Evolutionary conservation across 2,329 filamentous ascomycete genomes (phyloP), one percentile per base, ranked within the genome.

Genomic region (Juglanconis sp.): DNA sequence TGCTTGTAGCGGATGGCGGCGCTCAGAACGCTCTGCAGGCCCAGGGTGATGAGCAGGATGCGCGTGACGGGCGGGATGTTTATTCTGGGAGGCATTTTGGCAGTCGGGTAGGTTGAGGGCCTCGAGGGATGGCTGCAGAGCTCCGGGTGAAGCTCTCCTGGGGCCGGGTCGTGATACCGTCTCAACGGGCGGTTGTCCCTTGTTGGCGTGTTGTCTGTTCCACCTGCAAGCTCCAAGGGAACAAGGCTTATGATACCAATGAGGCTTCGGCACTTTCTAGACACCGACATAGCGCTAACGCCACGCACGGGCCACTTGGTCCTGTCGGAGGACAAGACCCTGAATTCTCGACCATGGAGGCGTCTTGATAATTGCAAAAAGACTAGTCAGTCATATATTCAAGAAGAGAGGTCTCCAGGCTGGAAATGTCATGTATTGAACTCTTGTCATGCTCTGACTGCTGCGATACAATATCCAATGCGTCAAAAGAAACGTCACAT

Each of bases 51-150:
- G 68, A 99, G 87, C 59, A 94, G 82, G 68, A 85, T 86, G 65
- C 95, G 89, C 52, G 95, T 98, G 67, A 96, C 86, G 35, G 95
- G 94, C 62, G 95, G 95, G 65, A 98, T 88, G 71, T 96, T 97
- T 77, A 97, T 83, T 79, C 94, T 88, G 57, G 88, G 83, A 69
- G 90, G 84, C 92, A 96, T 89, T 72, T 69, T 75, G 74, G 68
- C 63, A 55, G 54, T 54, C 11, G 35, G 17, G 17, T 11, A 15
- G 13, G 11, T 35, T 56, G 50, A 54, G 42, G 15, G 42, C 49
- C 56, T 59, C 35, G 11, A 40, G 38, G 36, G 36, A 10, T 30
- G 30, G 17, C 13, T 36, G 30, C 7, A 24, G 34, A 8, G 36
- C 46, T 50, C 44, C 15, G 38, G 47, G 36, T 34, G 34, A 56